Evolutionary conservation across 2,329 filamentous ascomycete species (phyloP), one percentile per base, ranked within the genome.

Genomic region (Ascochyta fabae): DNA sequence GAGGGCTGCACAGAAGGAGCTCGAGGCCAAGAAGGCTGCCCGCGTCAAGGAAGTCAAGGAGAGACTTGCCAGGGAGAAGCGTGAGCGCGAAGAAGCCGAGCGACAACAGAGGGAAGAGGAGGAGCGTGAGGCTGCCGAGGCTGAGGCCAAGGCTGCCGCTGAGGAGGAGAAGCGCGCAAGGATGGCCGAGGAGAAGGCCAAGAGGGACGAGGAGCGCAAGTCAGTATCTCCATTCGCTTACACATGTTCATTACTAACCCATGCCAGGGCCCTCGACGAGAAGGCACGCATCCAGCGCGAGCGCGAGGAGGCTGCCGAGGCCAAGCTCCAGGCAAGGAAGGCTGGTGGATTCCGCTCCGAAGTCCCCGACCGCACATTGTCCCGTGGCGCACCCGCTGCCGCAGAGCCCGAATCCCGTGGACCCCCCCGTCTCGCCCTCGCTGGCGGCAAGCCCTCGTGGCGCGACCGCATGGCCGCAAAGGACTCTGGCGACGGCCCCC

Each of bases 11-110:
- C 92, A 98, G 82, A 88, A 89, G 62, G 95, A 99, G 75, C 85
- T 98, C 55, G 91, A 98, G 81, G 90, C 89, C 78, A 92, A 96
- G 81, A 96, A 97, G 78, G 86, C 88, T 35, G 85, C 87, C 63
- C 91, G 95, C 70, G 88, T 92, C 79, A 94, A 92, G 84, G 92
- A 97, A 76, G 87, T 90, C 71, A 88, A 90, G 67, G 94, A 97
- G 73, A 86, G 87, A 66, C 88, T 89, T 76, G 84, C 91, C 52
- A 87, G 89, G 53, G 92, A 97, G 84, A 92, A 88, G 80, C 84
- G 86, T 53, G 92, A 96, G 79, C 86, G 84, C 46, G 93, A 96
- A 76, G 93, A 95, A 77, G 87, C 87, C 72, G 93, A 96, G 80
- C 86, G 88, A 52, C 84, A 84, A 62, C 82, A 88, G 53, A 85